A percentile compares a stretch with the other conserved stretches of the same genome.
phyloP scores from a whole-genome alignment of 78 protist species.

The Speleostelium caveatum region DNA sequence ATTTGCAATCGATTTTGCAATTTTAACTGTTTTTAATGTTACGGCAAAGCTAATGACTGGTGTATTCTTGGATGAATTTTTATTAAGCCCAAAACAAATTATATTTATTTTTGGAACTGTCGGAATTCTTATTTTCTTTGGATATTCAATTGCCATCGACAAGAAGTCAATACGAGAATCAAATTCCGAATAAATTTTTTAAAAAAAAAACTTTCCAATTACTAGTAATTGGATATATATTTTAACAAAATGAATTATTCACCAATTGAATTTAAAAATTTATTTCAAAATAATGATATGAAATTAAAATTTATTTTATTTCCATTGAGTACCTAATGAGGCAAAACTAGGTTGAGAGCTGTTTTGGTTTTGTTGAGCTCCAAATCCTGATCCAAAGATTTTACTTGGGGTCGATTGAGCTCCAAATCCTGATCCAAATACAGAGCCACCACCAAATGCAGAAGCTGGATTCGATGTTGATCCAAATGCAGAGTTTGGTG shows the following conservation, averaged over 20 bases:
- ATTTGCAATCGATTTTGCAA: conserved; percentile 35
- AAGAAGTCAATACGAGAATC: too few species aligned
- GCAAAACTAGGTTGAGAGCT: too few species aligned
- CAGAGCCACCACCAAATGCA: conserved; percentile 25
- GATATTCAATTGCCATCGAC: background rate
- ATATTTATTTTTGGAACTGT: conserved; percentile 12
- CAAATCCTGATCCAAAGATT: background rate
- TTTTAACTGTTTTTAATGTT: background rate
- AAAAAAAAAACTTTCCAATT: too few species aligned
- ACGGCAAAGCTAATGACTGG: conserved; percentile 6
- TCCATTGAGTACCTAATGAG: too few species aligned
- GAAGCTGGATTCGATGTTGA: background rate
- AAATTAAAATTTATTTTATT: too few species aligned
- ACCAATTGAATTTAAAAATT: too few species aligned
- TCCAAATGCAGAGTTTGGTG: conserved; percentile 10
- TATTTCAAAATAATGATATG: too few species aligned
- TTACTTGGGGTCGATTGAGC: background rate
- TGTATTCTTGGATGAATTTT: background rate
- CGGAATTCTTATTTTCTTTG: conserved; percentile 4
- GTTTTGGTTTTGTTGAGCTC: too few species aligned
- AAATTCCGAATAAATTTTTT: too few species aligned
- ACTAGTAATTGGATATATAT: too few species aligned
- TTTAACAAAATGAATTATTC: too few species aligned
- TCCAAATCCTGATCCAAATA: background rate
- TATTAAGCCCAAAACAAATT: background rate